Evolutionary conservation across 2,329 filamentous ascomycete species (phyloP), one percentile per base, ranked within the genome.

Genomic region (Fusarium sp.): DNA sequence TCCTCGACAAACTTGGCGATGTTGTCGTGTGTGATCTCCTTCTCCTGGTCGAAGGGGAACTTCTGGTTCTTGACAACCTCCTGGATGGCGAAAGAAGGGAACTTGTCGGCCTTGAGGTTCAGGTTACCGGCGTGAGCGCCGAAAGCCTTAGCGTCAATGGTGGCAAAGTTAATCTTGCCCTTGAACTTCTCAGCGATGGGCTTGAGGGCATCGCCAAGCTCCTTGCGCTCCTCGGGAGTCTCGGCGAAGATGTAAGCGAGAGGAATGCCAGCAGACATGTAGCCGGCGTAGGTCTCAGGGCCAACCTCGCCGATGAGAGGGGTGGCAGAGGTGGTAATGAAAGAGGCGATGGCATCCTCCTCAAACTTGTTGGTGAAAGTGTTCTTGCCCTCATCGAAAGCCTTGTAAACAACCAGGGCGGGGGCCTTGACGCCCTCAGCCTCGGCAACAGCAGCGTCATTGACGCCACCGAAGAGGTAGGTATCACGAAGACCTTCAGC

Each of bases 191-290:
- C 89, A 68, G 96, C 96, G 74, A 99, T 83, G 74, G 93, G 88
- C 88, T 94, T 97, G 79, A 99, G 87, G 70, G 89, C 86, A 73
- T 92, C 89, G 75, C 91, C 86, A 75, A 97, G 90, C 79, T 90
- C 85, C 79, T 92, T 89, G 77, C 96, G 95, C 89, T 97, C 94
- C 85, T 98, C 95, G 32, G 89, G 81, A 48, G 93, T 95, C 86
- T 98, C 95, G 73, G 95, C 91, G 84, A 99, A 98, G 85, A 99
- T 97, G 86, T 98, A 99, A 73, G 94, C 96, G 71, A 99, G 91
- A 68, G 96, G 96, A 75, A 98, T 88, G 75, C 93, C 94, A 76
- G 95, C 89, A 59, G 91, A 90, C 92, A 98, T 99, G 89, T 99
- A 99, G 79, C 88, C 90, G 68, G 93, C 88, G 87, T 99, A 99